Conservation (phyloP, 768 basidiomycete species). For the Thelephora aurantiotincta region DNA sequence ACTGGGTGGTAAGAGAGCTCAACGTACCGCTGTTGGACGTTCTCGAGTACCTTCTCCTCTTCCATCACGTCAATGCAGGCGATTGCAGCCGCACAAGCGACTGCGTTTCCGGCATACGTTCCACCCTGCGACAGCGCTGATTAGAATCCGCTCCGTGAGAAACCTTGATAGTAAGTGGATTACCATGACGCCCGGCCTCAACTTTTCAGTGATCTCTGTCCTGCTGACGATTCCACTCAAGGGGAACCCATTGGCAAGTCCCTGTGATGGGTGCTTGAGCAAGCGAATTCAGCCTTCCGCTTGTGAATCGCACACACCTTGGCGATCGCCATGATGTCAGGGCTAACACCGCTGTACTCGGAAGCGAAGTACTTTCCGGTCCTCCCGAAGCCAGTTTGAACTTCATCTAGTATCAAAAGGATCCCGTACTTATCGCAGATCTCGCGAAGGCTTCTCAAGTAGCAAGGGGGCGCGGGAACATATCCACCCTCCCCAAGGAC, state of each 20-base stretch:
- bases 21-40: slow-evolving; percentile 56
- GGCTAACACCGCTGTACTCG: slow-evolving; percentile 71
- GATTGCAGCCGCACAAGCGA: slow-evolving; percentile 81
- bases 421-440: slow-evolving; percentile 85
- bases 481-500: slow-evolving; percentile 95
- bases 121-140: slow-evolving; percentile 38
- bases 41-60: slow-evolving; percentile 71
- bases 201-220: slow-evolving; percentile 67
- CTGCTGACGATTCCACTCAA: slow-evolving; percentile 74
- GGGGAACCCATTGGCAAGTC: slow-evolving; percentile 88
- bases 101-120: slow-evolving; percentile 86
- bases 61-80: slow-evolving; percentile 68
- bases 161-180: slow-evolving; percentile 3
- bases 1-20: neutral
- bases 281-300: neutral
- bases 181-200: slow-evolving; percentile 73
- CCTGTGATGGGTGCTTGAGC: slow-evolving; percentile 23
- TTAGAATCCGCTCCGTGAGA: slow-evolving; percentile 1
- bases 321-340: slow-evolving; percentile 82
- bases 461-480: slow-evolving; percentile 72
- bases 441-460: slow-evolving; percentile 62
- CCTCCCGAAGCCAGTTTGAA: slow-evolving; percentile 83
- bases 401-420: slow-evolving; percentile 74
- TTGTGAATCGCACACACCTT: slow-evolving; percentile 35
- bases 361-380: slow-evolving; percentile 77